Evolutionary conservation across 2,329 filamentous ascomycete genomes (phyloP), one percentile per base, ranked within the genome.

Genomic region (Venturia pyrina): DNA sequence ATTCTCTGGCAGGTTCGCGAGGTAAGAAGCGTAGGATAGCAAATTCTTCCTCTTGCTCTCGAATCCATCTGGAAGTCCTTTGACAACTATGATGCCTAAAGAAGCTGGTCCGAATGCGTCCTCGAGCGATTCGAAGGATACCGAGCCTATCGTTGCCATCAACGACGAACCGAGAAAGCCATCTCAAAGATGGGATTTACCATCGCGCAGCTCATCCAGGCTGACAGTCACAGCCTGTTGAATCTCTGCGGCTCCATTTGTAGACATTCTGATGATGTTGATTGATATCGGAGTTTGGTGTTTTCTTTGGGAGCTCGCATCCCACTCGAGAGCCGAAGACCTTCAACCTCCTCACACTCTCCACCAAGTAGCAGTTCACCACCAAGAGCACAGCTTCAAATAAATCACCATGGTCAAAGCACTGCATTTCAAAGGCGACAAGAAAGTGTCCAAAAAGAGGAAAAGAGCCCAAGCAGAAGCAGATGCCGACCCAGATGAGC

Each of bases 351-450:
- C 34, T 17, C 15, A 1, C 65, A 19, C 66, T 15, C 19, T 64
- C 21, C 8, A 37, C 17, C 15, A n/a, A 56, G 37, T 32, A 40
- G 6, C n/a, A 37, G 17, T 10, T 24, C 10, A 17, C 21, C 34
- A 43, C 41, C 37, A 62, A 43, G 24, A 50, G 11, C 43, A 44
- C 43, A 19, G 13, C 43, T 21, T n/a, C 44, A 32, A 43, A 21
- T 6, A 24, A 66, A 32, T 8, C 71, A 78, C 69, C 68, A 95
- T 95, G 90, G 88, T 96, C 71, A 97, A 96, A 76, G 88, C 93
- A 61, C 85, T 99, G 67, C 83, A 87, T 62, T 99, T 99, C 83
- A 99, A 99, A 79, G 95, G 95, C 81, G 95, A 99, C 79, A 97
- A 96, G 78, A 95, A 95, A 79, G 80, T 85, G 67, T 67, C 65